Evolutionary conservation across 2,329 filamentous ascomycete genomes (phyloP).

Genomic region (Emergomyces pasteurianus): DNA sequence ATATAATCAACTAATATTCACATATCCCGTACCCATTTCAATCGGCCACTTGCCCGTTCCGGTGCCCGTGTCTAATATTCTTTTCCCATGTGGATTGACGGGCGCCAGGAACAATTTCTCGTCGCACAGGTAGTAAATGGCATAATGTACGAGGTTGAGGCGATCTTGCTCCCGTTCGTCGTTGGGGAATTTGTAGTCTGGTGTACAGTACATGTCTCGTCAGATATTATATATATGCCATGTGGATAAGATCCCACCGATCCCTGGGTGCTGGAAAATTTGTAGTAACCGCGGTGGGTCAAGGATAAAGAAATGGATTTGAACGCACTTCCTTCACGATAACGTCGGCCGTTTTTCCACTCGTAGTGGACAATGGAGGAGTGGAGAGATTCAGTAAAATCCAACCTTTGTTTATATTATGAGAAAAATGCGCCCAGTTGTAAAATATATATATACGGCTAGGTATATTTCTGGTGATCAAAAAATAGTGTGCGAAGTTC

Average conservation of each 20-base stretch:
- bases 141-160: conserved; percentile 28
- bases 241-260: not conserved
- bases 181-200: conserved; percentile 21
- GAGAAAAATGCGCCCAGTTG: not conserved
- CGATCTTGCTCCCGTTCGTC: conserved; percentile 29
- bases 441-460: not conserved
- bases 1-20: not conserved
- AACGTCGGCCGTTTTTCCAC: conserved; percentile 10
- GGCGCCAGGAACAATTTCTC: conserved; percentile 23
- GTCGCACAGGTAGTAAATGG: conserved; percentile 14
- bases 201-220: not conserved
- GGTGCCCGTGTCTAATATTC: conserved; percentile 20
- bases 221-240: not conserved
- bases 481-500: not conserved
- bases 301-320: not conserved
- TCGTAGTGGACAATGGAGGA: conserved; percentile 1
- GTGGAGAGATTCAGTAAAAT: conserved; percentile 1
- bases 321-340: conserved; percentile 5
- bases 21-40: conserved; percentile 16
- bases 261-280: not conserved
- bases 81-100: conserved; percentile 8
- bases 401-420: not conserved
- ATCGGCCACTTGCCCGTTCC: conserved; percentile 22
- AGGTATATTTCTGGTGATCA: no score
- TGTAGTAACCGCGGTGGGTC: not conserved